These are phyloP conservation scores for Cryptococcus maquisensis DNA, from an alignment of 1,284 basidiomycete species.

Conservation along the genomic window DNA sequence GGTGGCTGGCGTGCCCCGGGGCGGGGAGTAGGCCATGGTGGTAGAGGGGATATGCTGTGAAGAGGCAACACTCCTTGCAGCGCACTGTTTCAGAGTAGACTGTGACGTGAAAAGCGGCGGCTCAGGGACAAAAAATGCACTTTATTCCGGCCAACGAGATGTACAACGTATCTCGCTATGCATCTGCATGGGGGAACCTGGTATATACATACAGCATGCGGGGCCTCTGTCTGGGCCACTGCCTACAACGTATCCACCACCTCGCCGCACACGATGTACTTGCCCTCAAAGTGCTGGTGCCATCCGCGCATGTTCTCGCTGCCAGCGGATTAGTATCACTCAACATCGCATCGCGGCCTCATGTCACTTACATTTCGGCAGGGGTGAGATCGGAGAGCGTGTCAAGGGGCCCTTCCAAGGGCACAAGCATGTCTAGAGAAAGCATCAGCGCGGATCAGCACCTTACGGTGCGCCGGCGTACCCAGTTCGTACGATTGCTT, in stretches of 20 bases:
- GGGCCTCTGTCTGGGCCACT: no score
- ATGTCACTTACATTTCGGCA: slow-evolving; percentile 72
- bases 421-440: slow-evolving; percentile 77
- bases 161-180: no score
- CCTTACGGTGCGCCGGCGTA: slow-evolving; percentile 50
- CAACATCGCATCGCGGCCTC: background rate
- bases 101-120: no score
- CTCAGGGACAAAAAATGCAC: no score
- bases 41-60: no score
- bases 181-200: no score
- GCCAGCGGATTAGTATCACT: background rate
- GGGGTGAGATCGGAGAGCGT: slow-evolving; percentile 68
- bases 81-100: no score
- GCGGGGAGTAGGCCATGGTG: no score
- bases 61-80: no score
- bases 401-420: slow-evolving; percentile 79
- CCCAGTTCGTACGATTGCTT: slow-evolving; percentile 91
- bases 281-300: slow-evolving; percentile 83
- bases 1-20: no score
- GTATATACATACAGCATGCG: background rate
- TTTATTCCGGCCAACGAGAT: no score
- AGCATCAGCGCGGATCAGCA: background rate
- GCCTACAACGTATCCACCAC: slow-evolving; percentile 58
- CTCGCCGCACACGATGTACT: slow-evolving; percentile 79
- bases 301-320: slow-evolving; percentile 90